Conservation (phyloP, 192 early-diverging fungal species). For the Rhizophagus sp. region DNA sequence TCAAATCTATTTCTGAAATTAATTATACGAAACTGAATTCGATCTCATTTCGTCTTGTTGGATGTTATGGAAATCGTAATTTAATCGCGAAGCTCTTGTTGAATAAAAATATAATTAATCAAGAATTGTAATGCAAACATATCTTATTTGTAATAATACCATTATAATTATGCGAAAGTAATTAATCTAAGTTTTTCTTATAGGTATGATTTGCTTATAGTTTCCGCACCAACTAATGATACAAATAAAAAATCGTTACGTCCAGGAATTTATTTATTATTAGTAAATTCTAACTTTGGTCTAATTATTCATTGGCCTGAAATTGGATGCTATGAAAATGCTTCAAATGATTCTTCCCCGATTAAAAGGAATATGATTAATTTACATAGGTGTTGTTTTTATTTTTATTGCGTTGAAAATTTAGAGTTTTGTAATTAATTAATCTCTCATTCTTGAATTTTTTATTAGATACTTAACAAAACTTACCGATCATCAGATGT, state of each 20-base stretch:
- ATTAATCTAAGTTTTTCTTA: neutral
- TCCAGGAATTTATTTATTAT: neutral
- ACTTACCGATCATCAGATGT: conserved; percentile 28
- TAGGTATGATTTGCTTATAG: neutral
- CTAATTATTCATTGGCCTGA: conserved; percentile 32
- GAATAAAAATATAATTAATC: neutral
- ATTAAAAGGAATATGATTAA: conserved; percentile 32
- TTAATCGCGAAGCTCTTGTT: conserved; percentile 26
- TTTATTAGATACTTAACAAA: conserved; percentile 22
- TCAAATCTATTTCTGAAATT: conserved; percentile 19
- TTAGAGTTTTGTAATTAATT: too few species aligned
- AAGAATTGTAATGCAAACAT: conserved; percentile 1
- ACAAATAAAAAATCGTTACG: neutral
- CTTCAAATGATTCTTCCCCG: conserved; percentile 3
- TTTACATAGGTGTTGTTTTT: conserved; percentile 24
- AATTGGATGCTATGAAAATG: conserved; percentile 26
- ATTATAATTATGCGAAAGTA: too few species aligned
- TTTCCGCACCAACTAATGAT: too few species aligned
- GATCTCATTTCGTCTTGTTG: conserved; percentile 1
- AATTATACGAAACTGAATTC: conserved; percentile 11
- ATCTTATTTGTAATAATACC: too few species aligned
- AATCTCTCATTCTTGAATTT: too few species aligned
- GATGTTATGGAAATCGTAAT: conserved; percentile 19
- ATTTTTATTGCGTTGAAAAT: too few species aligned
- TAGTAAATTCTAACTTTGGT: neutral